Evolutionary conservation across 441 rosid genomes (phyloP), one percentile per base, ranked within the genome.

Genomic region (Lepidium campestre): DNA sequence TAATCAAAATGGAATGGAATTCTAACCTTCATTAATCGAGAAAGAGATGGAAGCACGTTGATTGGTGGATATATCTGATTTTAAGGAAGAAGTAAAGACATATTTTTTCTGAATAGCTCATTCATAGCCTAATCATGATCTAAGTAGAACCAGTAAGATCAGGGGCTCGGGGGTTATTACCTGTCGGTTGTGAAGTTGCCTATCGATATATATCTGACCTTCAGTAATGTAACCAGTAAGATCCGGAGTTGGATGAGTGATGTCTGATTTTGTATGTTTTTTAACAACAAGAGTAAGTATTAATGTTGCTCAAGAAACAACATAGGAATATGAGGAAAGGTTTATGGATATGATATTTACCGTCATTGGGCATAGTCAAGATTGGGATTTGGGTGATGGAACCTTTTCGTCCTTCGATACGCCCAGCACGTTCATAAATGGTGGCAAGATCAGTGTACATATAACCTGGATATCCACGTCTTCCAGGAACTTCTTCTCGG

Each of bases 391-490:
- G 98, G 17, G 98, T 95, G 65, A 95, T 95, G 65, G 99, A 95
- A 70, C 99, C 99, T 63, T 85, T 95, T 53, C 98, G 70, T 71
- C 99, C 98, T 79, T 95, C 99, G 65, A 95, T 92, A 60, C 99
- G 85, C 64, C 99, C 99, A 40, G 99, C 99, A 67, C 97, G 94
- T 78, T 95, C 99, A 66, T 95, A 95, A 19, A 95, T 95, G 65
- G 94, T 87, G 55, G 99, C 98, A 82, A 95, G 84, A 90, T 95
- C 99, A 31, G 99, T 95, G 55, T 95, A 95, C 99, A 95, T 95
- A 67, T 95, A 95, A 61, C 99, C 99, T 3, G 98, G 99, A 83
- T 95, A 94, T 64, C 99, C 99, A 84, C 99, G 96, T 75, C 99
- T 86, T 75, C 99, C 99, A 3, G 99, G 99, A 10, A 95, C 99